Base-by-base conservation (phyloP, 306 rosid species). In the Vigna nakashimae region DNA sequence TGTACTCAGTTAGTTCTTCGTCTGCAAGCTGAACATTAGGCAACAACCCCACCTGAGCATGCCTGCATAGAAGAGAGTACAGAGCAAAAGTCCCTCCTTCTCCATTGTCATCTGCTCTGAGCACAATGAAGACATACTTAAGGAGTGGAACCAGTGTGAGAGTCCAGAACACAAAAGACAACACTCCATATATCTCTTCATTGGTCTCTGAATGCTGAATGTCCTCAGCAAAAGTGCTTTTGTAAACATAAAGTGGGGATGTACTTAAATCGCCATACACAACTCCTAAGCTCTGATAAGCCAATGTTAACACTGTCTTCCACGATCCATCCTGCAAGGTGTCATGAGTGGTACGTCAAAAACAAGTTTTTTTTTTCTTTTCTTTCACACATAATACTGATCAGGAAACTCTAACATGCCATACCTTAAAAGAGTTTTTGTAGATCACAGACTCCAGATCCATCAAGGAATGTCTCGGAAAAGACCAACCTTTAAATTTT, bases 1-100 rank as follows among this genome's bases (percentile, higher is more conserved):
- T 90, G 66, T 94, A 94, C 83, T 94, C 95, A 4, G 90, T 86
- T 3, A 94, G 81, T 24, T 92, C 95, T 84, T 94, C 97, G 43
- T 94, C 98, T 0, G 98, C 98, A 26, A 87, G 86, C 80, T 94
- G 98, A 68, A 93, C 85, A 80, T 89, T 92, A 70, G 98, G 98
- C 87, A 92, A 59, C 76, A 93, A 88, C 90, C 93, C 87, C 6
- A 94, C 89, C 17, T 89, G 65, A 66, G 96, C 97, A 68, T 94
- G 98, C 69, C 98, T 84, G 77, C 97, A 94, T 2, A 94, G 84
- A 77, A 92, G 84, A 6, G 98, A 94, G 57, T 94, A 94, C 24
- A 94, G 46, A 79, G 98, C 98, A 83, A 94, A 94, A 73, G 98
- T 94, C 48, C 98, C 98, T 71, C 98, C 98, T 84, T 94, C 98